These are phyloP conservation scores for Albifimbria verrucaria DNA, from an alignment of 2,329 filamentous ascomycete genomes.

Conservation along the genomic window DNA sequence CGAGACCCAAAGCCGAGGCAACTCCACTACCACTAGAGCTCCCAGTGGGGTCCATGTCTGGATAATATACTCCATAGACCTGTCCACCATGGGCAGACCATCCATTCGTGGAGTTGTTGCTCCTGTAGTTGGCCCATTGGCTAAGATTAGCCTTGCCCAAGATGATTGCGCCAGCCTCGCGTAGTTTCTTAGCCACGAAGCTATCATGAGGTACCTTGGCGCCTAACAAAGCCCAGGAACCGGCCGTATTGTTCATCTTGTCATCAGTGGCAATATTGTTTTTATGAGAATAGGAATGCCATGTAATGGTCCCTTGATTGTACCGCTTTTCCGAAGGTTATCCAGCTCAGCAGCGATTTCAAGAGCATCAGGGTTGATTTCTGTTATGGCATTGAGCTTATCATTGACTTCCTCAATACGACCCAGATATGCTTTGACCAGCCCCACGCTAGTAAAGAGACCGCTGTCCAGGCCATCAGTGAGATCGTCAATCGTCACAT, in stretches of 20 bases:
- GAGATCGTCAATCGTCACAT: conserved; percentile 31
- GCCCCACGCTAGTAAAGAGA: conserved; percentile 32
- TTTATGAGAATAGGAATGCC: conserved; percentile 66
- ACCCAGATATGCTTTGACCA: conserved; percentile 26
- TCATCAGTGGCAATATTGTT: conserved; percentile 64
- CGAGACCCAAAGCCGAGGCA: conserved; percentile 54
- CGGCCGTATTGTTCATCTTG: conserved; percentile 59
- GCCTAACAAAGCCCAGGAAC: conserved; percentile 60
- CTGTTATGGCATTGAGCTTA: conserved; percentile 25
- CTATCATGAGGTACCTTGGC: conserved; percentile 54
- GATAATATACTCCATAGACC: conserved; percentile 56
- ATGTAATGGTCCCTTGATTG: conserved; percentile 46
- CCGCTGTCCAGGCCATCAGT: conserved; percentile 23
- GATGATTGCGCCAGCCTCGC: conserved; percentile 57
- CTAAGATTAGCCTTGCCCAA: conserved; percentile 62
- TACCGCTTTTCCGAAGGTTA: conserved; percentile 8
- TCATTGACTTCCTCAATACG: conserved; percentile 22
- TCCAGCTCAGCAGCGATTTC: conserved; percentile 34
- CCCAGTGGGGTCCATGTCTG: conserved; percentile 57
- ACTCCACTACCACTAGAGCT: conserved; percentile 62
- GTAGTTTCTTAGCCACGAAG: conserved; percentile 55
- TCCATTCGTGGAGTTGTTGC: conserved; percentile 54
- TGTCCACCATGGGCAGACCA: conserved; percentile 65
- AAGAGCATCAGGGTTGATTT: conserved; percentile 36
- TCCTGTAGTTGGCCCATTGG: conserved; percentile 62